Conservation (phyloP, 106 monocot species). For the Allium sativum region DNA sequence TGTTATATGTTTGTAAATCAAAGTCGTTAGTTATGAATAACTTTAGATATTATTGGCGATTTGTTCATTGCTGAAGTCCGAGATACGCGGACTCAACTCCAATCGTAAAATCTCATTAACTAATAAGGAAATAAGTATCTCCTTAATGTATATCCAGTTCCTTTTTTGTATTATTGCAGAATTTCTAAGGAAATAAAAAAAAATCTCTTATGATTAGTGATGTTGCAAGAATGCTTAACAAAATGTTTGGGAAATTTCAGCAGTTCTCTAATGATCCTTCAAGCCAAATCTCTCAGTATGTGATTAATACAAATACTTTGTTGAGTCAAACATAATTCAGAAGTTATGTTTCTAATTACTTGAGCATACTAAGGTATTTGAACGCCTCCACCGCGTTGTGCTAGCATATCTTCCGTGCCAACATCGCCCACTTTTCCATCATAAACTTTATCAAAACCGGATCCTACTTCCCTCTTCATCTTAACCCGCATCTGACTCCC, state of each 20-base stretch:
- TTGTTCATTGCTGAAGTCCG: too few relatives aligned
- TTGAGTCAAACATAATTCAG: background rate
- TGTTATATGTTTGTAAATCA: too few relatives aligned
- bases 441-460: too few relatives aligned
- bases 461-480: too few relatives aligned
- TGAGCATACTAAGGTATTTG: slow-evolving; percentile 57
- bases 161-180: background rate
- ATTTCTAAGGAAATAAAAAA: slow-evolving; percentile 22
- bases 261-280: slow-evolving; percentile 20
- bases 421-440: too few relatives aligned
- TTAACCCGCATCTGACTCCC: too few relatives aligned
- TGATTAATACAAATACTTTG: background rate
- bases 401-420: too few relatives aligned
- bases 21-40: too few relatives aligned
- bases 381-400: too few relatives aligned
- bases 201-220: slow-evolving; percentile 25
- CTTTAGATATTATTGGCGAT: too few relatives aligned
- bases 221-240: slow-evolving; percentile 20
- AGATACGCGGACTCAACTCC: too few relatives aligned
- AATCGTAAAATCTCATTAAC: too few relatives aligned
- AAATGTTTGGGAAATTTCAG: slow-evolving; percentile 17
- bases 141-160: background rate
- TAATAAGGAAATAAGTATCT: background rate
- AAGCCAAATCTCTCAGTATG: slow-evolving; percentile 22
- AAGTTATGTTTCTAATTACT: background rate